A percentile compares a stretch with the other conserved stretches of the same genome.
Conservation (phyloP, 1,284 basidiomycete genomes). For the Sporisorium scitamineum region DNA sequence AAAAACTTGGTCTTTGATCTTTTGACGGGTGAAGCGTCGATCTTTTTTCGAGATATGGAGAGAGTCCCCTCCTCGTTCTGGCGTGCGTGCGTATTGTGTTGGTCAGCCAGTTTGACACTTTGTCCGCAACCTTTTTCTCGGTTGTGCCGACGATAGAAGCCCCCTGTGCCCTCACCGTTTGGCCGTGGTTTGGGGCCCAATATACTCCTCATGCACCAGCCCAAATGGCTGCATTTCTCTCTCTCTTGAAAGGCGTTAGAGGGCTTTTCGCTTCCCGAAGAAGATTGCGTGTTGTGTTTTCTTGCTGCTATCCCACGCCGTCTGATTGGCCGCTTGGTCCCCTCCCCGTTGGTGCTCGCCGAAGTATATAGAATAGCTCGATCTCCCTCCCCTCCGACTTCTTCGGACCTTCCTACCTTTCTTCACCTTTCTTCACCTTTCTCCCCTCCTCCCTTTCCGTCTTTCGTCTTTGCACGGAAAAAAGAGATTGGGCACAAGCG, state of each 20-base stretch:
- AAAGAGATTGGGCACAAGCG: conserved; percentile 47
- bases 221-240: conserved; percentile 4
- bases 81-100: conserved; percentile 10
- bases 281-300: conserved; percentile 3
- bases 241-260: background rate
- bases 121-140: conserved; percentile 29
- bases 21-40: conserved; percentile 33
- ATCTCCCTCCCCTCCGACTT: background rate
- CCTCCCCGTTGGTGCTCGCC: background rate
- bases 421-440: conserved; percentile 24
- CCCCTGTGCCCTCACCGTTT: conserved; percentile 2
- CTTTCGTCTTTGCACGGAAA: conserved; percentile 25
- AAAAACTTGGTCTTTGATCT: background rate
- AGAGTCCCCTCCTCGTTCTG: background rate
- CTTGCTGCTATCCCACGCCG: background rate
- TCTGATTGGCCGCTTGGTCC: background rate
- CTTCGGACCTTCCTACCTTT: conserved; percentile 8
- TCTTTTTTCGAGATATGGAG: conserved; percentile 44
- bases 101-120: conserved; percentile 36
- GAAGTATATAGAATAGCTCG: conserved; percentile 39
- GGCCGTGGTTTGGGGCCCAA: background rate
- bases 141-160: conserved; percentile 25
- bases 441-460: conserved; percentile 5
- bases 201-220: conserved; percentile 15
- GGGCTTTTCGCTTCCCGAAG: conserved; percentile 12